Evolutionary conservation across 2,329 filamentous ascomycete genomes (phyloP), one percentile per base, ranked within the genome.

Genomic region (Zalaria sp.): DNA sequence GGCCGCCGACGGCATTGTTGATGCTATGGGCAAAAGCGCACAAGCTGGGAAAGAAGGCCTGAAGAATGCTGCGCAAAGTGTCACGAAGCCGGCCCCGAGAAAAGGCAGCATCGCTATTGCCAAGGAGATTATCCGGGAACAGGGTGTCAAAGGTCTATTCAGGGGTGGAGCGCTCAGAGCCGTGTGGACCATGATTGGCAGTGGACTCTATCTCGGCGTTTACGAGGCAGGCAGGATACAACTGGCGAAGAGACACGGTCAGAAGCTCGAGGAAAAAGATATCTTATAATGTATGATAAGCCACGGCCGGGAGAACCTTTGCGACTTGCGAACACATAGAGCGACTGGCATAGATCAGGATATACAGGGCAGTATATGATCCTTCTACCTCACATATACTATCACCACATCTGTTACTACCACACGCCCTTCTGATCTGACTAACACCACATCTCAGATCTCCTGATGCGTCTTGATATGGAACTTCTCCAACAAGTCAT

Each of bases 161-260:
- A 70, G 82, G 29, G 88, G 88, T 5, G 84, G 79, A 2, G 64
- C 73, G 29, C 64, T 94, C 49, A 73, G 88, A 45, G 77, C 73
- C 5, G 73, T 73, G 1, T 94, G 87, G 87, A 91, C 87, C 9
- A 80, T 85, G 41, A 49, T 93, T 4, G 85, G 86, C 0, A 82
- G 82, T 56, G 86, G 86, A 3, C 63, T 94, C 43, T 94, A 94
- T 66, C 64, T 94, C 35, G 84, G 85, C 25, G 81, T 83, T 35
- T 94, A 94, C 61, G 87, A 94, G 59, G 79, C 79, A 48, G 81
- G 83, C 6, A 79, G 85, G 54, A 59, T 69, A 6, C 70, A 64
- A 47, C 45, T 71, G 34, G 67, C 67, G 2, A 54, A 53, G 5
- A 52, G 66, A 46, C 54, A 66, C 45, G 67, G 66, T 3, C 64